Evolutionary conservation across 2,329 filamentous ascomycete genomes (phyloP), one percentile per base, ranked within the genome.

Genomic region (Talaromyces funiculosus): DNA sequence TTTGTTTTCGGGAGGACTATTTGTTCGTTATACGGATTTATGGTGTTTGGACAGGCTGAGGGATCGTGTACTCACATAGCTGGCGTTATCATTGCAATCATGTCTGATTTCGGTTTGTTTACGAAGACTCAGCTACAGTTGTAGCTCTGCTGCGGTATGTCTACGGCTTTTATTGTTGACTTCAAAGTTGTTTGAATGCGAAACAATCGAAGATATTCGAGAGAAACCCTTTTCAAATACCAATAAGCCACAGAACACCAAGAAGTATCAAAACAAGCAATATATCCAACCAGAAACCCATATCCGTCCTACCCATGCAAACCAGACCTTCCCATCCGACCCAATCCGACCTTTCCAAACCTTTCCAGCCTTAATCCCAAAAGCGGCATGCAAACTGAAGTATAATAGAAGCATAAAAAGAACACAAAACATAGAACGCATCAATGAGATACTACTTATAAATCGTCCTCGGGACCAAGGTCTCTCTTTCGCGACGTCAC

Each of bases 401-500:
- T 29, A 29, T 6, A 42, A 42, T 16, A 18, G n/a, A 42, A 33
- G 24, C 24, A 29, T 31, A 53, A 16, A 20, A 49, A 47, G 9
- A 37, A 55, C 12, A 24, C 8, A 47, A 40, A 31, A 29, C n/a
- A 45, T 16, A 29, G 40, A 43, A 60, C 26, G 18, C 26, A 26
- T 31, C 20, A 31, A 20, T 20, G 26, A 45, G 20, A 18, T 43
- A 31, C 14, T 40, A 53, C 20, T 65, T 63, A 68, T 53, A 73
- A 66, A 53, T 77, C 72, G 49, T 74, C 72, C 61, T 78, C 77
- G 1, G 77, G 75, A 4, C 71, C 78, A 56, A 80, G 64, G 66
- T 81, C 78, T 72, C 76, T 78, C 65, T 79, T 80, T 55, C 78
- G 67, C 1, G 78, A 75, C 7, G 76, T 77, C 68, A 81, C 70